These are phyloP conservation scores for Wilcoxina mikolae DNA, from an alignment of 495 filamentous ascomycete species.

Conservation along the genomic window DNA sequence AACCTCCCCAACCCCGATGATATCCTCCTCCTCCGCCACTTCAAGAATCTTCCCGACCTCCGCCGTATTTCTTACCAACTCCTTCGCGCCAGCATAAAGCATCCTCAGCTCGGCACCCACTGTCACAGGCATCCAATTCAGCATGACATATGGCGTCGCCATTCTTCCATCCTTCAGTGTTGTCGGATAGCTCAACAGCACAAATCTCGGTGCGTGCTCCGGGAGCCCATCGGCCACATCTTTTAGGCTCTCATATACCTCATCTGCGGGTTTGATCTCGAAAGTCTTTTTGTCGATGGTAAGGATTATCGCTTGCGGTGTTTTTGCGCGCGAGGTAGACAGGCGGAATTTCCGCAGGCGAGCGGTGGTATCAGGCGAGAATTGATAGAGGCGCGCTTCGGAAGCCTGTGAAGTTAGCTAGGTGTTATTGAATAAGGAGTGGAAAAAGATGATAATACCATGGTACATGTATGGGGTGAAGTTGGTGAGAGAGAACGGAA, in stretches of 20 bases:
- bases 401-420: constrained; percentile 40
- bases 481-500: no score
- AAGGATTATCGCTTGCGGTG: constrained; percentile 88
- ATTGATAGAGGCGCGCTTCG: constrained; percentile 82
- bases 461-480: no score
- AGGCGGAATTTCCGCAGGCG: constrained; percentile 86
- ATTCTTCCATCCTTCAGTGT: constrained; percentile 37
- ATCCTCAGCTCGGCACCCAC: constrained; percentile 72
- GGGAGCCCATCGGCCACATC: constrained; percentile 78
- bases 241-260: constrained; percentile 62
- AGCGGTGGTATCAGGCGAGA: constrained; percentile 74
- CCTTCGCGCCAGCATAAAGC: constrained; percentile 90
- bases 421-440: no score
- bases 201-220: constrained; percentile 76
- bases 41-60: constrained; percentile 39
- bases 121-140: constrained; percentile 68
- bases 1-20: constrained; percentile 28
- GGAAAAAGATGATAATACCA: no score
- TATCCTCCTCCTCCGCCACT: constrained; percentile 21
- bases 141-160: constrained; percentile 72
- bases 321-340: constrained; percentile 70
- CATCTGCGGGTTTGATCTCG: constrained; percentile 67
- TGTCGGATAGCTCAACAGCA: constrained; percentile 72
- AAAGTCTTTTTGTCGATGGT: constrained; percentile 78
- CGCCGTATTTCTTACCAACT: constrained; percentile 79